These are phyloP conservation scores for Chalciporus piperatus DNA, from an alignment of 768 basidiomycete species.

Conservation along the genomic window DNA sequence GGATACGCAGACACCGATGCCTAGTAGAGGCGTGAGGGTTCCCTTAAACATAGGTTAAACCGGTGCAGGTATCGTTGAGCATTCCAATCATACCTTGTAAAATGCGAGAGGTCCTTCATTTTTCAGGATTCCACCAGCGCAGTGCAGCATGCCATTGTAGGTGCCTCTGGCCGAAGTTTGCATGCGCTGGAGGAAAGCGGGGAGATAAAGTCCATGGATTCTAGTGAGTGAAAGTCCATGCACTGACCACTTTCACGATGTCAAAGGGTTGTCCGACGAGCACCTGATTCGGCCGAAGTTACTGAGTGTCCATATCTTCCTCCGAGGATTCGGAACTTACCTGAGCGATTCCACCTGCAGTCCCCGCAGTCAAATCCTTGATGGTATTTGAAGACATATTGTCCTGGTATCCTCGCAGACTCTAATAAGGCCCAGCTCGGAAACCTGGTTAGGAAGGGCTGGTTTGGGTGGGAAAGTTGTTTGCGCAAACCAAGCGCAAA, in stretches of 20 bases:
- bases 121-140: conserved; percentile 85
- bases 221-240: neutral
- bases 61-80: neutral
- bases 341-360: conserved; percentile 89
- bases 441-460: no score
- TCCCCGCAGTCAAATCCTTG: conserved; percentile 88
- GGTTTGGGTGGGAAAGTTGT: no score
- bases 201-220: conserved; percentile 6
- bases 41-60: conserved; percentile 49
- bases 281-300: conserved; percentile 46
- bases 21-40: conserved; percentile 84
- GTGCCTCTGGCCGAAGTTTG: conserved; percentile 92
- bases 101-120: conserved; percentile 92
- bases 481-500: no score
- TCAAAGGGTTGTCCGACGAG: conserved; percentile 94
- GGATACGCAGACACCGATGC: conserved; percentile 92
- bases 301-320: neutral
- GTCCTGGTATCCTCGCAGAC: conserved; percentile 9
- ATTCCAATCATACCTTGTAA: conserved; percentile 67
- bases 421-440: no score
- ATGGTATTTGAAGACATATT: conserved; percentile 51
- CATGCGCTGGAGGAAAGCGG: conserved; percentile 62
- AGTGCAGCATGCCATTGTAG: conserved; percentile 83
- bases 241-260: conserved; percentile 91
- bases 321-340: conserved; percentile 33